A percentile compares a stretch with the other conserved stretches of the same genome.
phyloP scores from a whole-genome alignment of 2,329 filamentous ascomycete genomes.

The Fusarium oxysporum region DNA sequence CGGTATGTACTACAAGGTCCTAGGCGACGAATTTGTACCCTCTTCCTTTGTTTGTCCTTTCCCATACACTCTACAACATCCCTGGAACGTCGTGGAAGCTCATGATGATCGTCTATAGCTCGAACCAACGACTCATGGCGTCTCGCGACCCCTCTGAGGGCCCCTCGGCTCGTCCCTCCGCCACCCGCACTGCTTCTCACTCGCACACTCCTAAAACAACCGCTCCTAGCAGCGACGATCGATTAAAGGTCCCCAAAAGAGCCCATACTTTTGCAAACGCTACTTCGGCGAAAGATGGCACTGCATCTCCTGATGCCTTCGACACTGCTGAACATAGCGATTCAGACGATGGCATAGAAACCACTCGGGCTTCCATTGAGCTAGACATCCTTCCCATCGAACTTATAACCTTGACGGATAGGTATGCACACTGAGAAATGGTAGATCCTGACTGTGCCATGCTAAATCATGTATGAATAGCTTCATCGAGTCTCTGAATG shows the following conservation, averaged over 20 bases:
- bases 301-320: constrained; percentile 60
- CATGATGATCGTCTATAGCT: constrained; percentile 47
- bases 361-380: constrained; percentile 70
- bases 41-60: not conserved
- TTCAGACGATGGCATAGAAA: constrained; percentile 60
- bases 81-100: constrained; percentile 28
- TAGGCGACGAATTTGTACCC: constrained; percentile 10
- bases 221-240: constrained; percentile 47
- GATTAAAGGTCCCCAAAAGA: constrained; percentile 54
- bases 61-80: not conserved
- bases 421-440: constrained; percentile 62
- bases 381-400: constrained; percentile 95
- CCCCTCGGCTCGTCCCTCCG: constrained; percentile 47
- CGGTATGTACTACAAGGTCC: constrained; percentile 34
- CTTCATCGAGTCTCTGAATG: constrained; percentile 90
- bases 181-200: constrained; percentile 48
- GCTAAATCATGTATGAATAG: constrained; percentile 57
- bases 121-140: constrained; percentile 50
- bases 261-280: constrained; percentile 61
- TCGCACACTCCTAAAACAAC: constrained; percentile 38
- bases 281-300: constrained; percentile 42
- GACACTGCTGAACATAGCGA: constrained; percentile 58
- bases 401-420: constrained; percentile 88
- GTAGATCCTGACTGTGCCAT: not conserved
- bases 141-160: constrained; percentile 46